These are phyloP conservation scores for Vigna mungo DNA, from an alignment of 306 rosid genomes.

Conservation along the genomic window DNA sequence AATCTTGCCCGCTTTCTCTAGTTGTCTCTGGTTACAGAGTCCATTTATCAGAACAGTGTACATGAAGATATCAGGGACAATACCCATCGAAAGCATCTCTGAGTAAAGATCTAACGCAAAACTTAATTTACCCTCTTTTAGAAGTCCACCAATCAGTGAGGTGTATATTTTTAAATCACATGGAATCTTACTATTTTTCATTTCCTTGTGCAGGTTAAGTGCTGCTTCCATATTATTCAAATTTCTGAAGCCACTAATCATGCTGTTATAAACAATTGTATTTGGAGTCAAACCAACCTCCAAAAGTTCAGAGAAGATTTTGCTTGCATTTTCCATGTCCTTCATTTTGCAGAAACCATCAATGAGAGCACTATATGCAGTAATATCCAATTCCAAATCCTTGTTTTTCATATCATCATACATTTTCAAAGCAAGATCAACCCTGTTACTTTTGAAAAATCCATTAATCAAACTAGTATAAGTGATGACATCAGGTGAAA, in stretches of 20 bases:
- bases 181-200: conserved; percentile 63
- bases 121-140: conserved; percentile 62
- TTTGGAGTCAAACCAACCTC: conserved; percentile 79
- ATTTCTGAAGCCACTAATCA: conserved; percentile 69
- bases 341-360: conserved; percentile 69
- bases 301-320: conserved; percentile 63
- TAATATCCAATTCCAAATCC: conserved; percentile 66
- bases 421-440: conserved; percentile 71
- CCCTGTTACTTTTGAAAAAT: conserved; percentile 64
- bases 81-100: conserved; percentile 77
- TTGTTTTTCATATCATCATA: conserved; percentile 63
- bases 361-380: conserved; percentile 65
- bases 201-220: conserved; percentile 62
- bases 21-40: conserved; percentile 67
- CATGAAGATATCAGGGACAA: conserved; percentile 64
- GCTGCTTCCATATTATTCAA: conserved; percentile 73
- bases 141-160: conserved; percentile 64
- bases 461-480: conserved; percentile 73
- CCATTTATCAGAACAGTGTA: conserved; percentile 63
- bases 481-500: conserved; percentile 67
- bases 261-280: conserved; percentile 66
- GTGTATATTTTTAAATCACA: conserved; percentile 72
- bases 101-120: conserved; percentile 71
- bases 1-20: conserved; percentile 66
- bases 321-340: conserved; percentile 73